A percentile compares a stretch with the other conserved stretches of the same genome.
These are phyloP conservation scores for Stemphylium beticola DNA, from an alignment of 2,329 filamentous ascomycete genomes.

Conservation along the genomic window DNA sequence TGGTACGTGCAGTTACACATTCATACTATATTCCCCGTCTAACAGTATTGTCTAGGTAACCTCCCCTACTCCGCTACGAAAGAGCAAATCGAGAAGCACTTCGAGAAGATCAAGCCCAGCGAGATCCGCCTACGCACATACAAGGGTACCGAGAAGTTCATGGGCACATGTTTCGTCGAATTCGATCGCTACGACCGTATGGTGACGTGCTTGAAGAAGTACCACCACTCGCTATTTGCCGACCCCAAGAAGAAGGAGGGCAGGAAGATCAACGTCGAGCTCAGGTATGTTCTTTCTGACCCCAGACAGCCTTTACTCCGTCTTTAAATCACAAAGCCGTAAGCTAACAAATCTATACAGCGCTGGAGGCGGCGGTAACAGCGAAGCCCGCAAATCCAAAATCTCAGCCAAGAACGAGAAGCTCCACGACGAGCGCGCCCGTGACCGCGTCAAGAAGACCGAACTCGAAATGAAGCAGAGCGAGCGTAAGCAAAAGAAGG, in stretches of 20 bases:
- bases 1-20: constrained; percentile 52
- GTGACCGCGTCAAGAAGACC: constrained; percentile 56
- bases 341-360: constrained; percentile 50
- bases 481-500: constrained; percentile 51
- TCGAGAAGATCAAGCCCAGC: constrained; percentile 73
- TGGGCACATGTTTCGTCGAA: constrained; percentile 69
- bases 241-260: constrained; percentile 61
- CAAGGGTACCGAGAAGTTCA: constrained; percentile 47
- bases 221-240: constrained; percentile 83
- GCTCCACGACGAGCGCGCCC: constrained; percentile 71
- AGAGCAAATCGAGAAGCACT: constrained; percentile 74
- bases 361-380: constrained; percentile 85
- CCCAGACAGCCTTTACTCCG: not conserved
- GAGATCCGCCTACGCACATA: constrained; percentile 64
- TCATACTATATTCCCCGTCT: not conserved
- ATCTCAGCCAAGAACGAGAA: constrained; percentile 86
- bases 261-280: constrained; percentile 88
- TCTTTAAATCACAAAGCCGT: not conserved
- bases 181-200: constrained; percentile 86
- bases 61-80: constrained; percentile 83
- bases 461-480: constrained; percentile 50
- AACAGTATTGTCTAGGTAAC: constrained; percentile 66
- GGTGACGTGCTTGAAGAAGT: constrained; percentile 89
- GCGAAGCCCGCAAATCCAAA: constrained; percentile 72
- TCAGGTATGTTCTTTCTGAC: constrained; percentile 65